Base-by-base conservation (phyloP, 495 filamentous ascomycete species). In the Sordaria brevicollis region DNA sequence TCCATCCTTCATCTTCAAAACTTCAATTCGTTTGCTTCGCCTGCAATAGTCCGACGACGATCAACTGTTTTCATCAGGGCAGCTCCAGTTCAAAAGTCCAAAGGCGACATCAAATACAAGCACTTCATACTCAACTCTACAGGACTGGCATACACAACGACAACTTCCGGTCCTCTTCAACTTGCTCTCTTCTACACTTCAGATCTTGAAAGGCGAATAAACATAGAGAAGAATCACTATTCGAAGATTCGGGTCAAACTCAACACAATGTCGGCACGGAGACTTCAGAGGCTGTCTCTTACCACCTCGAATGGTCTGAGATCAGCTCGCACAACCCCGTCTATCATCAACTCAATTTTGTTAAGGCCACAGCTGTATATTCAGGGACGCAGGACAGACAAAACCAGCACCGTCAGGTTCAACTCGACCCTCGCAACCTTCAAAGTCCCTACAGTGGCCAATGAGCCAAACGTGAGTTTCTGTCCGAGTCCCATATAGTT, bases 391-490 rank as follows among this genome's bases (percentile, higher is more conserved):
- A 21, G 35, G 8, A 71, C 37, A 31, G 70, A 66, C 49, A 67
- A 38, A 31, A 5, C 35, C 29, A 71, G 35, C 37, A 65, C 34
- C 2, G 34, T 43, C 57, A 79, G 62, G 41, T 74, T 76, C 75
- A 62, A 62, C 49, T 73, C 81, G 65, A 77, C 78, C 11, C 71
- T 93, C 66, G 93, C 93, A 39, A 84, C 87, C 62, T 98, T 97
- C 86, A 96, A 91, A 81, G 86, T 93, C 31, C 95, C 95, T 62
- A 89, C 88, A 71, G 86, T 97, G 69, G 84, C 89, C 74, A 99
- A 99, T 75, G 95, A 99, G 81, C 92, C 92, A 21, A 99, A 97
- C 77, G 95, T 97, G 83, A 77, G 92, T 84, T n/a, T n/a, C 57
- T 37, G 38, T 57, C 25, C 35, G 3, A 6, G 33, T 17, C 62